Percentiles rank a stretch among this genome's conserved stretches.
These are phyloP conservation scores for Vitis labrusca DNA, from an alignment of 164 flowering plant genomes.

Conservation along the genomic window DNA sequence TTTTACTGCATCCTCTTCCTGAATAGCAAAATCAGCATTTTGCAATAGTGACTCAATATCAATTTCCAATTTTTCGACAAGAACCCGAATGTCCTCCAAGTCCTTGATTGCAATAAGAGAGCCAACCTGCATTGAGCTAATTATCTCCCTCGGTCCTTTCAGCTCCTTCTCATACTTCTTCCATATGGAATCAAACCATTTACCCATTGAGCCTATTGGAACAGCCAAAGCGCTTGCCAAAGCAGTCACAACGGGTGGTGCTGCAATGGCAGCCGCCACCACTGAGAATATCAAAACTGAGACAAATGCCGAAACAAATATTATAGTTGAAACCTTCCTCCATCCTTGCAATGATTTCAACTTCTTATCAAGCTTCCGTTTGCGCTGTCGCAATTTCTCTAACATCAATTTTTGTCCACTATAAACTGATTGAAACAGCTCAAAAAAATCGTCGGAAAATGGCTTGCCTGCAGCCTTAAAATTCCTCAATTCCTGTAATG, in stretches of 20 bases:
- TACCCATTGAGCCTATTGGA: constrained; percentile 81
- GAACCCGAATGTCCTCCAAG: constrained; percentile 64
- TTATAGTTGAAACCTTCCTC: constrained; percentile 66
- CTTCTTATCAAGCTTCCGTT: constrained; percentile 72
- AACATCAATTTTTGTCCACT: constrained; percentile 59
- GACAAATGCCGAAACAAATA: constrained; percentile 67
- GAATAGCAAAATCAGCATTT: constrained; percentile 54
- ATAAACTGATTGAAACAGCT: constrained; percentile 48
- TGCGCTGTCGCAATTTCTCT: constrained; percentile 47
- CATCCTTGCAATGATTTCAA: constrained; percentile 51
- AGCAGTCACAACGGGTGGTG: constrained; percentile 80
- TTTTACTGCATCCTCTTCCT: constrained; percentile 56
- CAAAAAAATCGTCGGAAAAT: constrained; percentile 65
- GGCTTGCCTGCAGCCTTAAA: constrained; percentile 73
- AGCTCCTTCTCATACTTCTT: constrained; percentile 54
- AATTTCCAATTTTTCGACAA: constrained; percentile 55
- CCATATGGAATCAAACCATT: constrained; percentile 79
- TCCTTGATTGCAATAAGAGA: constrained; percentile 60
- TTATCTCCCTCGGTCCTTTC: constrained; percentile 58
- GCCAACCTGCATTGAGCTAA: constrained; percentile 59
- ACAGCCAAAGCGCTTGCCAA: constrained; percentile 72
- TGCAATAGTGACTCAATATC: constrained; percentile 53
- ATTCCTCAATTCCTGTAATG: constrained; percentile 51
- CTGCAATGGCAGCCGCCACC: constrained; percentile 84
- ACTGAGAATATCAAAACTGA: constrained; percentile 74